Evolutionary conservation across 2,329 filamentous ascomycete genomes (phyloP), one percentile per base, ranked within the genome.

Genomic region (Sclerotinia glacialis): DNA sequence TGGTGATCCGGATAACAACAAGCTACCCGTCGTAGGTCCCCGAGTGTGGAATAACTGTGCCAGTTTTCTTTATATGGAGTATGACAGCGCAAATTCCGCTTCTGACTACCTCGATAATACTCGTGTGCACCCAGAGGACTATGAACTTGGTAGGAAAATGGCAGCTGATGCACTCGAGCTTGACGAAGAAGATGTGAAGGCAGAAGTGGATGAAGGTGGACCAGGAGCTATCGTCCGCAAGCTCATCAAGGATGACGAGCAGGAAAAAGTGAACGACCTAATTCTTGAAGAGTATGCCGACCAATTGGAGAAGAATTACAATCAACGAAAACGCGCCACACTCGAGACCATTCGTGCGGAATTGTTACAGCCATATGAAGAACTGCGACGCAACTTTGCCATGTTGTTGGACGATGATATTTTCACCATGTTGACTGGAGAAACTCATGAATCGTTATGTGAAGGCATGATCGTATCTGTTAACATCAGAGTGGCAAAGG

Each of bases 111-210:
- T 99, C 34, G 95, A 99, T 79, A 96, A 95, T 76, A 99, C 95
- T 56, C 91, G 95, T 81, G 93, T 99, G 23, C 95, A 99, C 75
- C 95, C 95, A 1, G 95, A 99, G 80, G 95, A 99, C 77, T 99
- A 99, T 78, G 95, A 99, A 72, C 89, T 99, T 69, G 95, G 93
- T 59, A 91, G 94, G 72, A 99, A 99, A 80, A 98, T 99, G 89
- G 95, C 95, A 26, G 95, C 95, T 4, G 95, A 99, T 81, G 95
- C 95, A 21, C 83, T 99, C 58, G 94, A 97, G 76, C 84, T 99
- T 71, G 95, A 99, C 73, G 95, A 99, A 79, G 95, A 99, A 80
- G 95, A 99, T 74, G 92, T 99, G 76, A 96, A 97, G 78, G 92
- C 91, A 1, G 93, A 98, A 79, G 90, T 90, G 6, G 92, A 96